Conservation (phyloP, 2,329 filamentous ascomycete genomes). For the Clathrospora elynae region DNA sequence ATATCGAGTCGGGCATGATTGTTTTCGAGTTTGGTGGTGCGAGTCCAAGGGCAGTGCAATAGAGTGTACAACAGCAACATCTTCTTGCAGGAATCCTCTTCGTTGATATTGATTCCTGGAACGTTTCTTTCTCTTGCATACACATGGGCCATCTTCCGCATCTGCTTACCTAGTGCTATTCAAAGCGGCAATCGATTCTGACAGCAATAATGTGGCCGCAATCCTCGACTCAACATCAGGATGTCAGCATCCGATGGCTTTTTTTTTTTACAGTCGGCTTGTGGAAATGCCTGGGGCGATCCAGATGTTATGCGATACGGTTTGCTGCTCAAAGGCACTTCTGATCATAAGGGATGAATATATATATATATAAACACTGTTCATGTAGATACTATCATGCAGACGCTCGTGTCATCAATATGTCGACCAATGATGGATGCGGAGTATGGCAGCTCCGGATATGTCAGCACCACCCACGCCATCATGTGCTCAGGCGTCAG, state of each 20-base stretch:
- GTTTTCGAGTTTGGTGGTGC: slow-evolving; percentile 16
- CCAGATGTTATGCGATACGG: no score
- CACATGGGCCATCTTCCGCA: neutral
- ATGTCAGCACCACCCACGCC: slow-evolving; percentile 29
- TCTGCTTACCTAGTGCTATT: neutral
- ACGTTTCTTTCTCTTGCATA: neutral
- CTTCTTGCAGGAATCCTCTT: slow-evolving; percentile 18
- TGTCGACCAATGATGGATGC: slow-evolving; percentile 10
- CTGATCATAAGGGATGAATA: no score
- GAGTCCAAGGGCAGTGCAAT: slow-evolving; percentile 41
- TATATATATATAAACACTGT: no score
- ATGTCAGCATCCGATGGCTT: no score
- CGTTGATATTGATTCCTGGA: slow-evolving; percentile 14
- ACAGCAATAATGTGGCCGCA: no score
- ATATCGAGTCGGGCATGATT: slow-evolving; percentile 23
- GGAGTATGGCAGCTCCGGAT: slow-evolving; percentile 15
- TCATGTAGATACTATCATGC: no score
- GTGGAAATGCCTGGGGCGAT: no score
- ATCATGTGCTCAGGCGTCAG: slow-evolving; percentile 39
- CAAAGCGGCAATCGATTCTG: no score
- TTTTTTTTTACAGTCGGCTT: no score
- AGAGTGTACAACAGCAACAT: slow-evolving; percentile 49
- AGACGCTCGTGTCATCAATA: no score
- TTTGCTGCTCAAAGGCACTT: no score
- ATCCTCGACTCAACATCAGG: no score